Evolutionary conservation across 2,329 filamentous ascomycete genomes (phyloP), one percentile per base, ranked within the genome.

Genomic region (Tolypocladium ovalisporum): DNA sequence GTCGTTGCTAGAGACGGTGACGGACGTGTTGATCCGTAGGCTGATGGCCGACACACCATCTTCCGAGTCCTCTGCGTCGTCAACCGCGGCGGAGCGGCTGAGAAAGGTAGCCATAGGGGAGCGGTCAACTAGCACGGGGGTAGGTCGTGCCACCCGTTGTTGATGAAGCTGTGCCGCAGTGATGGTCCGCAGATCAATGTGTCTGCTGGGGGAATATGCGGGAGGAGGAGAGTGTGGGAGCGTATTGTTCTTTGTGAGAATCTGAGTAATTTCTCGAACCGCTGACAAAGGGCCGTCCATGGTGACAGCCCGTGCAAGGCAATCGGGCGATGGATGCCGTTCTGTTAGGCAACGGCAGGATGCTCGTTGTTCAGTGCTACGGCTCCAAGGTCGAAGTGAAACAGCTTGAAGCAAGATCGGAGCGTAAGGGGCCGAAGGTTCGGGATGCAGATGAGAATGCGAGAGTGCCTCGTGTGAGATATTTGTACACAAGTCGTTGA

Each of bases 21-120:
- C 66, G 1, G 76, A 72, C 19, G 76, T 74, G 62, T 76, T 75
- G 68, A 84, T 77, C 19, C 68, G 70, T 51, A 84, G 66, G 54
- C 67, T 71, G 58, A 82, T 73, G 53, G 76, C 68, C 1, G 73
- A 72, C 51, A 67, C 61, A 12, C 65, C 63, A 39, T 69, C 65
- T 9, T 58, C 44, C 0, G 47, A 53, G 24, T 63, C 55, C n/a
- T 58, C 58, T 17, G 61, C 58, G 10, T 64, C 63, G 12, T 65
- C 62, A 2, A 64, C 64, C 32, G 62, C 57, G 15, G 52, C 58
- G 19, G 54, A 56, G 9, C 44, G 35, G 42, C 13, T n/a, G 9
- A 57, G 29, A 13, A 52, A 22, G n/a, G 51, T 35, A 1, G 53
- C n/a, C 24, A 53, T 17, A 13, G 57, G 54, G 2, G 49, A 24